Conservation (phyloP, 306 rosid genomes). For the Pyrus bretschneideri region DNA sequence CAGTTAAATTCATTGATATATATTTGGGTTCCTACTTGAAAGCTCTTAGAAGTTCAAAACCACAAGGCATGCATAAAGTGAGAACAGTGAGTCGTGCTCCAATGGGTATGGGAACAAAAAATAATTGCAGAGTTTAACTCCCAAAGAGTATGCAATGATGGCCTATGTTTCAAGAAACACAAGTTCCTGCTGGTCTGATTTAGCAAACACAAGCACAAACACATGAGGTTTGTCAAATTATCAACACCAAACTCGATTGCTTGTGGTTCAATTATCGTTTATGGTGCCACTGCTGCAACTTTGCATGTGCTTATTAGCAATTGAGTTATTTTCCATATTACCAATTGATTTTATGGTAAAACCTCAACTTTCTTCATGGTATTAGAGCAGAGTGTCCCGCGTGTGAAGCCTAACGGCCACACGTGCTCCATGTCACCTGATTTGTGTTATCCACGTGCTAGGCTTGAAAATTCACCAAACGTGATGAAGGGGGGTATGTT, state of each 20-base stretch:
- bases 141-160: constrained; percentile 4
- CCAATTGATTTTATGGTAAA: too few species aligned
- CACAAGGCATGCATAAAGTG: neutral
- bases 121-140: neutral
- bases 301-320: too few species aligned
- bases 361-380: too few species aligned
- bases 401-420: too few species aligned
- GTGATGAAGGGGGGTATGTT: too few species aligned
- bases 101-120: neutral
- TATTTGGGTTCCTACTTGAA: neutral
- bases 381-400: too few species aligned
- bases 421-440: too few species aligned
- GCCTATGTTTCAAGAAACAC: neutral
- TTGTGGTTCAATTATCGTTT: neutral
- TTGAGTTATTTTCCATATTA: too few species aligned
- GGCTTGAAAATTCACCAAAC: too few species aligned
- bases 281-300: neutral
- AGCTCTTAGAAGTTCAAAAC: neutral
- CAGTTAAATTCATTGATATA: neutral
- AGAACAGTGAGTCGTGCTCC: neutral
- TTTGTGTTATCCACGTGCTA: too few species aligned
- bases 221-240: neutral
- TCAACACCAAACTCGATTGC: neutral
- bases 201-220: neutral
- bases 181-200: neutral